phyloP scores from a whole-genome alignment of 2,329 filamentous ascomycete genomes.

The Phaeosphaeriaceae sp. region DNA sequence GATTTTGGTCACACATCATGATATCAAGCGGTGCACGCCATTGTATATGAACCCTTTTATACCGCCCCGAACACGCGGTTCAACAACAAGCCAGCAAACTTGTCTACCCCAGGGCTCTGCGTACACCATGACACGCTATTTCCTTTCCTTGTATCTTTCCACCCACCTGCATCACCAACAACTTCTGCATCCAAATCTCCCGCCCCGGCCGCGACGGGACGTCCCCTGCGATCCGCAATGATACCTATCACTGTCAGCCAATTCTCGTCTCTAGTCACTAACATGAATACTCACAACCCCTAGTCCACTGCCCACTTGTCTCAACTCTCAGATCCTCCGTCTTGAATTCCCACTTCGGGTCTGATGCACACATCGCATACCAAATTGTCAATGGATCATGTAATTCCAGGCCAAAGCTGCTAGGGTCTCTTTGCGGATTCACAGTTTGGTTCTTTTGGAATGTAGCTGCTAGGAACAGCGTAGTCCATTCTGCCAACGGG shows the following conservation, averaged over 20 bases:
- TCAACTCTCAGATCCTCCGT: constrained; percentile 86
- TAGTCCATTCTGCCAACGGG: constrained; percentile 55
- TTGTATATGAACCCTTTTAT: neutral
- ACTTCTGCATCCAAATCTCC: constrained; percentile 51
- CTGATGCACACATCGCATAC: constrained; percentile 36
- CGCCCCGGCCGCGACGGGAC: constrained; percentile 56
- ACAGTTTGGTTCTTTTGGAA: constrained; percentile 54
- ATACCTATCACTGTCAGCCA: constrained; percentile 40
- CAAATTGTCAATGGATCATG: constrained; percentile 55
- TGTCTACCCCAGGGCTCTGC: constrained; percentile 68
- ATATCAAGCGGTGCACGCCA: neutral
- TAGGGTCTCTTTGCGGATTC: constrained; percentile 41
- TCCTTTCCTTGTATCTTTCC: constrained; percentile 75
- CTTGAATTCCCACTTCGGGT: constrained; percentile 44
- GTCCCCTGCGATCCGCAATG: constrained; percentile 74
- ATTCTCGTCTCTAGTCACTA: neutral
- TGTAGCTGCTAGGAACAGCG: constrained; percentile 54
- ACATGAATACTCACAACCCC: constrained; percentile 69
- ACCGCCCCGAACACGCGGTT: constrained; percentile 66
- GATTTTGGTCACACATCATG: no score
- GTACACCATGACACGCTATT: constrained; percentile 82
- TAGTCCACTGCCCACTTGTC: constrained; percentile 90
- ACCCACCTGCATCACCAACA: constrained; percentile 74
- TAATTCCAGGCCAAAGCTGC: constrained; percentile 50
- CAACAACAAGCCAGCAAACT: constrained; percentile 71